Percentiles rank a stretch among this genome's conserved stretches.
These are phyloP conservation scores for Cercospora sesami DNA, from an alignment of 2,329 filamentous ascomycete species.

Conservation along the genomic window DNA sequence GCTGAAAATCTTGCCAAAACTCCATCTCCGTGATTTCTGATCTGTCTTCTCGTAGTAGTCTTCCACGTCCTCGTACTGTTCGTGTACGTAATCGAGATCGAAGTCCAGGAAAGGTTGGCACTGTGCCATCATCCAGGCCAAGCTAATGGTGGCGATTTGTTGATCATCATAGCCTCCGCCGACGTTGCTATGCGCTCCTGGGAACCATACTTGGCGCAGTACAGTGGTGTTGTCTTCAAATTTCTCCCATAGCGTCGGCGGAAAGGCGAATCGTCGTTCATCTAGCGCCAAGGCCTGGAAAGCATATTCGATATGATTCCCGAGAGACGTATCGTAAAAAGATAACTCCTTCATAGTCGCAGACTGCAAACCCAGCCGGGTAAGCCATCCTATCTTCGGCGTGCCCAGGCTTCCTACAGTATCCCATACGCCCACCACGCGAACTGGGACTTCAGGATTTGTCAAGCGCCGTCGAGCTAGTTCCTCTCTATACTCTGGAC, in stretches of 20 bases:
- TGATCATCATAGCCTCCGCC: constrained; percentile 50
- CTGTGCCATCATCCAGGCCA: constrained; percentile 61
- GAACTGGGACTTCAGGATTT: constrained; percentile 40
- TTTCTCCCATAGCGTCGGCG: constrained; percentile 48
- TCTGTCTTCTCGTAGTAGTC: constrained; percentile 45
- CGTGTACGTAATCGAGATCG: constrained; percentile 49
- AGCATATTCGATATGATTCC: constrained; percentile 44
- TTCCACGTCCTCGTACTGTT: constrained; percentile 49
- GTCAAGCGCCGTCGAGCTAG: constrained; percentile 40
- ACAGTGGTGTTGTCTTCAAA: constrained; percentile 46
- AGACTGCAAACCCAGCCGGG: constrained; percentile 39
- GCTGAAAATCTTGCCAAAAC: constrained; percentile 51
- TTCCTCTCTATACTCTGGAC: constrained; percentile 48
- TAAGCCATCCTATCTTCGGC: constrained; percentile 48
- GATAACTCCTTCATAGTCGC: constrained; percentile 40
- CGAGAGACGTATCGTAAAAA: constrained; percentile 52
- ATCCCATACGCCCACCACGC: constrained; percentile 49
- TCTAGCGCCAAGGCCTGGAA: constrained; percentile 50
- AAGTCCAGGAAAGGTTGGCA: constrained; percentile 51
- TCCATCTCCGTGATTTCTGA: constrained; percentile 50
- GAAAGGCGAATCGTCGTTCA: constrained; percentile 45
- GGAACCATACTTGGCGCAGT: constrained; percentile 52
- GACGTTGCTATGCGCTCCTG: constrained; percentile 49
- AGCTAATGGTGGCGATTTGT: constrained; percentile 53
- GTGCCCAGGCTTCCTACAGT: constrained; percentile 49